Evolutionary conservation across 176 grass and related monocot genomes (phyloP), one percentile per base, ranked within the genome.

Genomic region (Musa troglodytarum): DNA sequence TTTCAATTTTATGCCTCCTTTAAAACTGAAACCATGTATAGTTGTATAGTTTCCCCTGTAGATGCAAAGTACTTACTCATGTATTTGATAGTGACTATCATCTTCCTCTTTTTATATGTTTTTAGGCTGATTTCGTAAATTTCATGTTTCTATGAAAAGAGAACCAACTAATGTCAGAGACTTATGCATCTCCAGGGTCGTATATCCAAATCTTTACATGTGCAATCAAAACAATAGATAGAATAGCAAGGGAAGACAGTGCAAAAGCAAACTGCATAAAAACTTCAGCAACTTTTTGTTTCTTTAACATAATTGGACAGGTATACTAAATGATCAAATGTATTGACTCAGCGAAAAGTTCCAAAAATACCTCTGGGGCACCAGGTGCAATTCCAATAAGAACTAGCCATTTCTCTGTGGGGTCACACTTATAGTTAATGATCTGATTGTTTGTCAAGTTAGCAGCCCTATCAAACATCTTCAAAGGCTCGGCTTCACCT

Each of bases 351-450:
- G 34, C 4, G 34, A 43, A 43, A 43, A 43, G 34, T 43, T 43
- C 34, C 4, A 43, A 19, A 29, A 4, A 24, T 85, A 96, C 93
- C 89, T 96, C 89, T 74, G 89, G 81, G 80, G 90, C 83, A 76
- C 93, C 93, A 82, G 93, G 90, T 68, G 90, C 90, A 50, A 97
- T 90, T 90, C 93, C 90, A 85, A 97, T 90, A 68, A 97, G 88
- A 52, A 93, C 93, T 20, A 97, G 88, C 93, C 93, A 93, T 85
- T 97, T 97, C 58, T 97, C 93, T 7, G 77, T 54, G 49, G 87
- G 90, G 24, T 97, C 93, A 77, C 90, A 97, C 50, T 84, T 83
- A 67, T 97, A 93, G 77, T 97, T 97, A 79, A 97, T 97, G 73
- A 97, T 93, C 81, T 93, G 88, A 82, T 97, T 97, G 64, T 93